These are phyloP conservation scores for Aulographum hederae DNA, from an alignment of 2,329 filamentous ascomycete genomes.

Conservation along the genomic window DNA sequence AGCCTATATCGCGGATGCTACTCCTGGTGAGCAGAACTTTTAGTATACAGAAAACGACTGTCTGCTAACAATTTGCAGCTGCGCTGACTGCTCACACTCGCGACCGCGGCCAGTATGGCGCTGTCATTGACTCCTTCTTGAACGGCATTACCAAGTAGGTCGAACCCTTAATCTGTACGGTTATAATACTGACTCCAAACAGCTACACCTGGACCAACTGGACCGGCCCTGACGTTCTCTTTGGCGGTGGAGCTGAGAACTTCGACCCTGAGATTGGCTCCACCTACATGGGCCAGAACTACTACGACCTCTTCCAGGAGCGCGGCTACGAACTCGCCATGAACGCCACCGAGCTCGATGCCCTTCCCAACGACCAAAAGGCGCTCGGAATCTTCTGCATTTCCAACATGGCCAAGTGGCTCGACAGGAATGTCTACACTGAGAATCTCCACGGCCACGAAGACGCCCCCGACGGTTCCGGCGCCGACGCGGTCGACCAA, in stretches of 20 bases:
- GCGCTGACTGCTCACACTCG: slow-evolving; percentile 58
- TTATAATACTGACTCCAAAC: too few relatives aligned
- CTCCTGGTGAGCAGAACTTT: too few relatives aligned
- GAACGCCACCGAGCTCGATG: slow-evolving; percentile 54
- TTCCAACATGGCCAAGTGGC: slow-evolving; percentile 64
- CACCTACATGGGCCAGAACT: not conserved
- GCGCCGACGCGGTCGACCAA: slow-evolving; percentile 48
- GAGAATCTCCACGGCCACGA: slow-evolving; percentile 50
- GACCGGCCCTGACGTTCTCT: slow-evolving; percentile 60
- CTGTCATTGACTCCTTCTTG: slow-evolving; percentile 58
- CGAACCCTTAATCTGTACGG: too few relatives aligned
- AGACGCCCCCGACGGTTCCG: slow-evolving; percentile 43
- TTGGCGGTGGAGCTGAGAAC: slow-evolving; percentile 68
- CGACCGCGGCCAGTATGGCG: slow-evolving; percentile 47
- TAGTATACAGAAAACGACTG: too few relatives aligned
- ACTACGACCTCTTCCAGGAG: slow-evolving; percentile 51
- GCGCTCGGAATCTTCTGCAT: slow-evolving; percentile 64
- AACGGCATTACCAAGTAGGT: slow-evolving; percentile 59
- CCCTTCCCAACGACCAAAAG: slow-evolving; percentile 37
- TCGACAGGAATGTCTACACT: slow-evolving; percentile 66
- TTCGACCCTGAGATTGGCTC: slow-evolving; percentile 42
- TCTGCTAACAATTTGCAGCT: too few relatives aligned
- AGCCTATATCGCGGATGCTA: slow-evolving; percentile 68
- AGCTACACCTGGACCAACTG: slow-evolving; percentile 68
- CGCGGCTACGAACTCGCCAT: slow-evolving; percentile 52